phyloP scores from a whole-genome alignment of 2,329 filamentous ascomycete genomes.

The Diaporthe sp. region DNA sequence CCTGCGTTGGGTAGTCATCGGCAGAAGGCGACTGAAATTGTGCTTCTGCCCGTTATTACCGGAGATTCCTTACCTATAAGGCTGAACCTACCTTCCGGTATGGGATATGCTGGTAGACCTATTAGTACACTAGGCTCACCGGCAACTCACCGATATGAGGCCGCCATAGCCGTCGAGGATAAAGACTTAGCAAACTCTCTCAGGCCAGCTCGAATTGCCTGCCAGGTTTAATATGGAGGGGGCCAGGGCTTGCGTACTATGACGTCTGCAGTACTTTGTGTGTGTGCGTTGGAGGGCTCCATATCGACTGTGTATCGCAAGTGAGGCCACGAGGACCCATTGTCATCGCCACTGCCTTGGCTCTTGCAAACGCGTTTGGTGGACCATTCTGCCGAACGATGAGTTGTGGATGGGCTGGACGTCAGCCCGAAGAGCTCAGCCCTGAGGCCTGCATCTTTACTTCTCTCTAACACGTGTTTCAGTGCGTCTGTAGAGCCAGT shows the following conservation, averaged over 20 bases:
- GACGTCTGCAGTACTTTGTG: background rate
- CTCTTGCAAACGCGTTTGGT: background rate
- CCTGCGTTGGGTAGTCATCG: background rate
- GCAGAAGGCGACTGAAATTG: background rate
- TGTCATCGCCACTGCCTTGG: background rate
- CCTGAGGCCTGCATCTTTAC: background rate
- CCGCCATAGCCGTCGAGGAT: background rate
- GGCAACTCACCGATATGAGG: background rate
- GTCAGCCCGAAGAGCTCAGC: conserved; percentile 5
- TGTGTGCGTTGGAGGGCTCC: background rate
- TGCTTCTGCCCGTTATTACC: background rate
- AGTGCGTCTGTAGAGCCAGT: conserved; percentile 1
- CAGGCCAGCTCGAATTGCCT: background rate
- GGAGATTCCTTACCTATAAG: background rate
- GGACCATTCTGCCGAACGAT: background rate
- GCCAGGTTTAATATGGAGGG: background rate
- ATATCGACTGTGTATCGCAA: background rate
- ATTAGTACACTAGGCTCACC: background rate
- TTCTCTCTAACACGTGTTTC: conserved; percentile 22
- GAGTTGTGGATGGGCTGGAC: background rate
- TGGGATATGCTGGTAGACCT: background rate
- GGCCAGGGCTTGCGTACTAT: background rate
- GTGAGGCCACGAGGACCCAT: background rate
- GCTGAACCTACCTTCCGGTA: background rate
- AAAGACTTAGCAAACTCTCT: background rate